Evolutionary conservation across 306 rosid genomes (phyloP), one percentile per base, ranked within the genome.

Genomic region (Quercus suber): DNA sequence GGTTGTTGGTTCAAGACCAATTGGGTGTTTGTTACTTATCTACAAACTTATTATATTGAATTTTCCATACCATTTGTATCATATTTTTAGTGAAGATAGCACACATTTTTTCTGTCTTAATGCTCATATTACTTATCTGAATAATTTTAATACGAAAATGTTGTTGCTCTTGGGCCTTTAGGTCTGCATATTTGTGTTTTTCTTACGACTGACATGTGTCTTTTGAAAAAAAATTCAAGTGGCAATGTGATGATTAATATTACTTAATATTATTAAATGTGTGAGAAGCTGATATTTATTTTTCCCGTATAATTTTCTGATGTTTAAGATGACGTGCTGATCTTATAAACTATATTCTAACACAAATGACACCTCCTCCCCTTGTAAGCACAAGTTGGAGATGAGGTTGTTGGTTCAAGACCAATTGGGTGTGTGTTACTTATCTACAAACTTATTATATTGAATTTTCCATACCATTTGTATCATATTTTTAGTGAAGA

Each of bases 101-200:
- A 49, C 58, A 53, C 65, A 17, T 28, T 23, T 81, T 5, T 64
- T 64, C 7, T 43, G 20, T 75, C 56, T 67, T 76, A 74, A 55
- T 73, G 59, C 67, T 9, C 6, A 25, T 51, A 20, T 64, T 67
- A 67, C 70, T 37, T 30, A 33, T 27, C 17, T 45, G 12, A 14
- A 35, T 55, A 73, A 55, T 72, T 64, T 74, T n/a, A 60, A 63
- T 8, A 31, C 1, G 25, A 63, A 64, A 59, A 30, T 55, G 15
- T 19, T 82, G 73, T 31, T 64, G 74, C 45, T 30, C 78, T 11
- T 84, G 35, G 5, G 33, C 59, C 55, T 43, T 82, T 58, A 23
- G 23, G 23, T 23, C 30, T 30, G 33, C 33, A 30, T 30, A 30
- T 30, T 30, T 30, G 5, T 30, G 33, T 30, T 30, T 30, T 30